These are phyloP conservation scores for Phytophthora litchii DNA, from an alignment of 352 stramenopile species.

Conservation along the genomic window DNA sequence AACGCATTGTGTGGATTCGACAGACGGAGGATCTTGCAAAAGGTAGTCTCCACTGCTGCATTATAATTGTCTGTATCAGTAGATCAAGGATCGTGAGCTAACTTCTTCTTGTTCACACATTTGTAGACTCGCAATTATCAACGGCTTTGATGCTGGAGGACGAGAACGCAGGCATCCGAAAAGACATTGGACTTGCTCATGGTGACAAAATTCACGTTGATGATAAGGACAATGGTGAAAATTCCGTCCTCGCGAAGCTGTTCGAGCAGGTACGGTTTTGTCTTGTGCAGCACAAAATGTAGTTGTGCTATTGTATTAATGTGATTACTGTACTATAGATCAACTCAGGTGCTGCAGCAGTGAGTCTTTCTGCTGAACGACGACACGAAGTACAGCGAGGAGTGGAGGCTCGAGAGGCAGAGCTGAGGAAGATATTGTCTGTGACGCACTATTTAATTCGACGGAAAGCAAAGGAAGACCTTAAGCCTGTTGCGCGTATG, in stretches of 20 bases:
- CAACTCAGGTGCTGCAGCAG: conserved; percentile 78
- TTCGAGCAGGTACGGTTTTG: conserved; percentile 66
- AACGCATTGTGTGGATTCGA: conserved; percentile 91
- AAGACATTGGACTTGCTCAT: conserved; percentile 84
- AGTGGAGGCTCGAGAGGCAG: conserved; percentile 83
- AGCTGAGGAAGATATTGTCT: conserved; percentile 83
- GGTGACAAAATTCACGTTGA: conserved; percentile 91
- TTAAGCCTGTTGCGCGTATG: conserved; percentile 37
- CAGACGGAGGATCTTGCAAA: conserved; percentile 86
- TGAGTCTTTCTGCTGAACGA: conserved; percentile 85
- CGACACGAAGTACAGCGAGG: conserved; percentile 87
- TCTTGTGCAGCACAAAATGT: background rate
- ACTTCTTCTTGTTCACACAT: conserved; percentile 3
- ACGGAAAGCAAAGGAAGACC: conserved; percentile 56
- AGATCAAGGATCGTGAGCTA: background rate
- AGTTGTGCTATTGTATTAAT: background rate
- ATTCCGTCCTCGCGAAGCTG: conserved; percentile 82
- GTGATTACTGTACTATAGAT: conserved; percentile 48
- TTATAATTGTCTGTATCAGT: background rate
- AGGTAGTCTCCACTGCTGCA: conserved; percentile 37
- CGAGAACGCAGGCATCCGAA: conserved; percentile 70
- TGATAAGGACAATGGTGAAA: conserved; percentile 76
- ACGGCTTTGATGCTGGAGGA: conserved; percentile 75
- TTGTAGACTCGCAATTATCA: conserved; percentile 70
- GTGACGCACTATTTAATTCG: conserved; percentile 85